phyloP scores from a whole-genome alignment of 2,329 filamentous ascomycete species.

The Botrytis deweyae region DNA sequence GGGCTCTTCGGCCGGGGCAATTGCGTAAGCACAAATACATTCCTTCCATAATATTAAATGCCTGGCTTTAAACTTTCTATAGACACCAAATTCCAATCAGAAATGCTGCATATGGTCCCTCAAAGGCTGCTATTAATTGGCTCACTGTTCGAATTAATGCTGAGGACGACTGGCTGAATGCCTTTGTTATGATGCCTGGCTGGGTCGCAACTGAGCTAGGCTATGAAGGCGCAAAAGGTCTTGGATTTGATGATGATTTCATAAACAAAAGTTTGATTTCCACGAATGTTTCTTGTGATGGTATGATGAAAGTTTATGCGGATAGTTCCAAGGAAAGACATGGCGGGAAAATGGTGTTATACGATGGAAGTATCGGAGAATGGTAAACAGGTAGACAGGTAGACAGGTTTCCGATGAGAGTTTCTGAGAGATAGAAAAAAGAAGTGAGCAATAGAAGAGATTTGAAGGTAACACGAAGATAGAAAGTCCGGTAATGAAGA shows the following conservation, averaged over 20 bases:
- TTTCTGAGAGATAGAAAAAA: background rate
- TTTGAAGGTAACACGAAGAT: background rate
- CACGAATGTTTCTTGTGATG: too few relatives aligned
- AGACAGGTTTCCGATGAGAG: background rate
- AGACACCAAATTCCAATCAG: constrained; percentile 27
- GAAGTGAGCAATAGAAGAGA: background rate
- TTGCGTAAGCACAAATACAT: background rate
- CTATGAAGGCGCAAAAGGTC: background rate
- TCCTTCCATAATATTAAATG: constrained; percentile 25
- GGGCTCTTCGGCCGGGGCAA: background rate
- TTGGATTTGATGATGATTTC: background rate
- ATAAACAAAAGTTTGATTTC: background rate
- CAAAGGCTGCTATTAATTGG: constrained; percentile 41
- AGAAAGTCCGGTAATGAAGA: background rate
- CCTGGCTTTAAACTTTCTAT: background rate
- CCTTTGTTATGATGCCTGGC: constrained; percentile 23
- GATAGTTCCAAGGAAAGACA: background rate
- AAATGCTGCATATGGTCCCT: constrained; percentile 37
- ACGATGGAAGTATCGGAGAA: background rate
- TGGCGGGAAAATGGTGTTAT: background rate
- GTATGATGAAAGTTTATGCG: background rate
- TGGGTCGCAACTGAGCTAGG: background rate
- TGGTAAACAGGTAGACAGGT: too few relatives aligned
- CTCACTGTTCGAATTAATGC: constrained; percentile 35
- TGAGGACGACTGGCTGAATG: constrained; percentile 32